Evolutionary conservation across 1,284 basidiomycete genomes (phyloP).

Genomic region (Xerocomus minutiporus): DNA sequence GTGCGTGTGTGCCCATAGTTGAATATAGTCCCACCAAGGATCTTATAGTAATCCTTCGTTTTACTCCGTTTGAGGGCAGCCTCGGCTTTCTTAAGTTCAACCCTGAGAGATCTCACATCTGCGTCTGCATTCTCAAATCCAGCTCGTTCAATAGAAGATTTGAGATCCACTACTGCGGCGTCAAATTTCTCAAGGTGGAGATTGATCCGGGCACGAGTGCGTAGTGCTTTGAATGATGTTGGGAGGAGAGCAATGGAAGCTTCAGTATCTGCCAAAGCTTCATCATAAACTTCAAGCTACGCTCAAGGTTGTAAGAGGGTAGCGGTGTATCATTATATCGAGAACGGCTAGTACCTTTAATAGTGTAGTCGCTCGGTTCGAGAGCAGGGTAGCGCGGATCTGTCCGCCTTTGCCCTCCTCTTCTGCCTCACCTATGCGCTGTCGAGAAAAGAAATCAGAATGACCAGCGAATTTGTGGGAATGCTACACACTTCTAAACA

Average conservation of each 20-base stretch:
- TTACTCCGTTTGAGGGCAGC: slow-evolving; percentile 75
- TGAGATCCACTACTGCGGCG: slow-evolving; percentile 71
- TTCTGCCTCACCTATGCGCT: slow-evolving; percentile 58
- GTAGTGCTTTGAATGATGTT: slow-evolving; percentile 77
- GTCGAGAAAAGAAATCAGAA: slow-evolving; percentile 1
- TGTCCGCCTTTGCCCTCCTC: slow-evolving; percentile 72
- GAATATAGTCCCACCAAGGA: slow-evolving; percentile 41
- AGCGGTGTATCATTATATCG: neutral
- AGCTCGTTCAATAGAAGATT: slow-evolving; percentile 68
- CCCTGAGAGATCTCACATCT: slow-evolving; percentile 59
- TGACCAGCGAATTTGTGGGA: neutral
- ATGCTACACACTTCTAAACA: slow-evolving; percentile 53
- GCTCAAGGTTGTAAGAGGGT: slow-evolving; percentile 10
- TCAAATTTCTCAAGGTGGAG: slow-evolving; percentile 76
- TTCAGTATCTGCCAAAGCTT: slow-evolving; percentile 70
- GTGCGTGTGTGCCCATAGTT: neutral
- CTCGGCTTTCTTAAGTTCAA: slow-evolving; percentile 75
- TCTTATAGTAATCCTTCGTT: slow-evolving; percentile 83
- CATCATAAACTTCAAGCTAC: slow-evolving; percentile 60
- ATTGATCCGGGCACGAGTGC: slow-evolving; percentile 78
- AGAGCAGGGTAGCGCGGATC: slow-evolving; percentile 74
- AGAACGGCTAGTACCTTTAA: slow-evolving; percentile 50
- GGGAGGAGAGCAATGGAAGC: slow-evolving; percentile 62
- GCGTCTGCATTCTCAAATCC: slow-evolving; percentile 53
- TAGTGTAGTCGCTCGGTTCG: slow-evolving; percentile 80